Conservation (phyloP, 2,329 filamentous ascomycete genomes). For the Monilinia polystroma region DNA sequence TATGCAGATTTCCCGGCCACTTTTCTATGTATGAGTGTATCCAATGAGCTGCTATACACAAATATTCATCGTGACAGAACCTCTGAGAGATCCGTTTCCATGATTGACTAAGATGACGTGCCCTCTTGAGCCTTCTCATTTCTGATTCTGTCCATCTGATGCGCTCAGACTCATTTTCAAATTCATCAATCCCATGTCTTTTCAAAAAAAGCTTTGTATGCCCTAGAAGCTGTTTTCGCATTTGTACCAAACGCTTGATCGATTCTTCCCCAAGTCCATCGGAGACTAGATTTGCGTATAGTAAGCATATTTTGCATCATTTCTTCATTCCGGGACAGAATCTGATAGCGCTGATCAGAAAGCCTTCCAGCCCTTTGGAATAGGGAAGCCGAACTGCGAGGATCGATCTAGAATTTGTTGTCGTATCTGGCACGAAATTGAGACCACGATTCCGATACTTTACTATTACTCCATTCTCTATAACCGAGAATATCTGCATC, state of each 20-base stretch:
- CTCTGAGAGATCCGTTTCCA: slow-evolving; percentile 7
- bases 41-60: slow-evolving; percentile 9
- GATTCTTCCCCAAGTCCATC: slow-evolving; percentile 8
- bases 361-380: not conserved
- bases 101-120: slow-evolving; percentile 5
- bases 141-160: not conserved
- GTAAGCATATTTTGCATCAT: slow-evolving; percentile 10
- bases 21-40: not conserved
- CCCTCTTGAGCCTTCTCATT: not conserved
- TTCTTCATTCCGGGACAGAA: not conserved
- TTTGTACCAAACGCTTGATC: slow-evolving; percentile 13
- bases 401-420: slow-evolving; percentile 7
- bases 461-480: not conserved
- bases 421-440: not conserved
- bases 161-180: not conserved
- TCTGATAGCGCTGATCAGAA: slow-evolving; percentile 1
- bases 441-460: slow-evolving; percentile 12
- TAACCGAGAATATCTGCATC: not conserved
- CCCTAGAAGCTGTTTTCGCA: not conserved
- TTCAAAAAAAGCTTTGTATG: not conserved
- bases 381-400: not conserved
- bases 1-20: not conserved
- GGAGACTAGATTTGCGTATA: slow-evolving; percentile 1
- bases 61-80: not conserved
- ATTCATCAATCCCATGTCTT: not conserved